phyloP scores from a whole-genome alignment of 768 basidiomycete species.

The Hydnum rufescens region DNA sequence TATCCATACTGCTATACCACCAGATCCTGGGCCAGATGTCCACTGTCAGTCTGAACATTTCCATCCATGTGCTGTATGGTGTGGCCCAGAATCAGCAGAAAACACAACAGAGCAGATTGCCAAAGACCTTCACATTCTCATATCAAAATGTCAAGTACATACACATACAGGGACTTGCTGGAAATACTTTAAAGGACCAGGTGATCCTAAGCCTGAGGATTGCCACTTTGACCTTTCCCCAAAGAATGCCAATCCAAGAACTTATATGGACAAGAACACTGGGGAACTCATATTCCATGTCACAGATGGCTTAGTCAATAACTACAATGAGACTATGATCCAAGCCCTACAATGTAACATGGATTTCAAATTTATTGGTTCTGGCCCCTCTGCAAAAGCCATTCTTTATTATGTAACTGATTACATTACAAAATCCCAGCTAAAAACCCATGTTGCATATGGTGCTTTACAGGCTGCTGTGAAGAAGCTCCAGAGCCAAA shows the following conservation, averaged over 20 bases:
- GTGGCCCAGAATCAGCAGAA: not conserved
- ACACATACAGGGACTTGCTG: conserved; percentile 20
- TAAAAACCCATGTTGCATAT: conserved; percentile 24
- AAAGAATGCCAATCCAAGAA: conserved; percentile 3
- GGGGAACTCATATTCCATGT: conserved; percentile 15
- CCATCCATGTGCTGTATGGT: not conserved
- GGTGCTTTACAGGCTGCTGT: conserved; percentile 22
- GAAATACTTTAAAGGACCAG: conserved; percentile 21
- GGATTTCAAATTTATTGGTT: conserved; percentile 29
- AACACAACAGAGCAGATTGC: not conserved
- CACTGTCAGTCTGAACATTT: not conserved
- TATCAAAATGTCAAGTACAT: conserved; percentile 1
- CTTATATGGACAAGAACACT: conserved; percentile 13
- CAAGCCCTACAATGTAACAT: conserved; percentile 24
- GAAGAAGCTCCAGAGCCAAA: conserved; percentile 14
- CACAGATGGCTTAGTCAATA: conserved; percentile 25
- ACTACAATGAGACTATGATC: conserved; percentile 25
- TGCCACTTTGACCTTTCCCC: conserved; percentile 19
- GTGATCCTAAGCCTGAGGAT: too few species aligned
- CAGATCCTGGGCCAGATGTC: not conserved
- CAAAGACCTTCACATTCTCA: not conserved
- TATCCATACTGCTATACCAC: not conserved
- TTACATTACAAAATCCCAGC: conserved; percentile 27
- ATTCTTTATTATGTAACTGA: conserved; percentile 29
- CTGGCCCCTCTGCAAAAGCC: conserved; percentile 24